Percentiles rank a stretch among this genome's conserved stretches.
These are phyloP conservation scores for Penicillium mononematosum DNA, from an alignment of 495 filamentous ascomycete genomes.

Conservation along the genomic window DNA sequence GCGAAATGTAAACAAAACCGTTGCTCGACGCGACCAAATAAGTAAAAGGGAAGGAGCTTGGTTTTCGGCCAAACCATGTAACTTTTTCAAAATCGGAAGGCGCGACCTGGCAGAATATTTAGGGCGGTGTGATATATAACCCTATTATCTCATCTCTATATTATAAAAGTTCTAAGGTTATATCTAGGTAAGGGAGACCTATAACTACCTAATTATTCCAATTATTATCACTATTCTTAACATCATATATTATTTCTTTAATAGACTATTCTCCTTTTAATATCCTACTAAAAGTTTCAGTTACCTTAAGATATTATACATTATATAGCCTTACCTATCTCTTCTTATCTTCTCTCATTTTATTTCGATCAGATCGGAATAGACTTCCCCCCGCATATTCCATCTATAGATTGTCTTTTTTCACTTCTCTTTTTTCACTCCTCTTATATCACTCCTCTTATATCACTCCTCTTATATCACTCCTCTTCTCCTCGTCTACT, in stretches of 20 bases:
- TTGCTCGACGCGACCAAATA: not conserved
- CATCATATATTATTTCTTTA: not conserved
- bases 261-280: not conserved
- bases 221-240: not conserved
- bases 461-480: no score
- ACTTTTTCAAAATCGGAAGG: conserved; percentile 11
- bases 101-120: conserved; percentile 7
- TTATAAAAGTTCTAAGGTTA: no score
- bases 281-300: not conserved
- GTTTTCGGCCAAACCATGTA: conserved; percentile 1
- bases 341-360: not conserved
- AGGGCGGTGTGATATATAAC: not conserved
- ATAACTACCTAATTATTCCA: not conserved
- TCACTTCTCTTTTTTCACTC: no score
- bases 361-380: not conserved
- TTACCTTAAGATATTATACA: not conserved
- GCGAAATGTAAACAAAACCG: conserved; percentile 3
- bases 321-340: not conserved
- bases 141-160: no score
- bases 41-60: conserved; percentile 9
- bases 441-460: no score
- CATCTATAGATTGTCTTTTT: no score
- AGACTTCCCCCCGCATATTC: not conserved
- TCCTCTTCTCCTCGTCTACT: not conserved
- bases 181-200: no score